These are phyloP conservation scores for Verticillium tricorpus DNA, from an alignment of 2,329 filamentous ascomycete genomes.

Conservation along the genomic window DNA sequence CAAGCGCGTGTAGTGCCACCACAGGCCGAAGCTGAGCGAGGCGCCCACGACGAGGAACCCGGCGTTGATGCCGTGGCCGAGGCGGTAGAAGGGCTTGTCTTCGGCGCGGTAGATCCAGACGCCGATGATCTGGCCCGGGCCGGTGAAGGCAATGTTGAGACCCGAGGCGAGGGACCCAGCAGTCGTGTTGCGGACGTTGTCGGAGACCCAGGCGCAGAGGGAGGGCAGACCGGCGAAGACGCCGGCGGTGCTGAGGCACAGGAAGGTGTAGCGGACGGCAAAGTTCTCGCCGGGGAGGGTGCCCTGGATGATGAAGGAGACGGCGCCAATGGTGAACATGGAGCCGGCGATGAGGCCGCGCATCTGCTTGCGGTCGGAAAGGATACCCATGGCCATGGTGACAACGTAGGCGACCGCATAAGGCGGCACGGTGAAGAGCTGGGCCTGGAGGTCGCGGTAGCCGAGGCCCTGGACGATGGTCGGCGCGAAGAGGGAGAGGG, in stretches of 20 bases:
- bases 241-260: conserved; percentile 63
- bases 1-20: not conserved
- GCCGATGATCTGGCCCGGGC: conserved; percentile 62
- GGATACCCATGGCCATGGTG: conserved; percentile 24
- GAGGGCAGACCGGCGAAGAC: conserved; percentile 67
- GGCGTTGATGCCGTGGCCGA: conserved; percentile 65
- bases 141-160: conserved; percentile 64
- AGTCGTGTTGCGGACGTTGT: conserved; percentile 62
- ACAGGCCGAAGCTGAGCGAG: conserved; percentile 33
- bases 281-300: not conserved
- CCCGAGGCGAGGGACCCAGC: conserved; percentile 66
- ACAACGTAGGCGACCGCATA: conserved; percentile 25
- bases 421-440: conserved; percentile 25
- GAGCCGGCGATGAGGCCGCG: conserved; percentile 19
- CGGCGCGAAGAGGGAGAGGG: conserved; percentile 37
- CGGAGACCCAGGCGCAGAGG: conserved; percentile 65
- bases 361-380: conserved; percentile 25
- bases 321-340: not conserved
- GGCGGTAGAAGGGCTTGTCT: conserved; percentile 58
- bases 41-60: conserved; percentile 54
- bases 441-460: conserved; percentile 16
- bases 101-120: conserved; percentile 69
- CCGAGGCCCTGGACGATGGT: conserved; percentile 21
- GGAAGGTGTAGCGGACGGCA: conserved; percentile 57
- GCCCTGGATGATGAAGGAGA: conserved; percentile 14